Base-by-base conservation (phyloP, 1,284 basidiomycete genomes). In the Rhizoctonia solani region DNA sequence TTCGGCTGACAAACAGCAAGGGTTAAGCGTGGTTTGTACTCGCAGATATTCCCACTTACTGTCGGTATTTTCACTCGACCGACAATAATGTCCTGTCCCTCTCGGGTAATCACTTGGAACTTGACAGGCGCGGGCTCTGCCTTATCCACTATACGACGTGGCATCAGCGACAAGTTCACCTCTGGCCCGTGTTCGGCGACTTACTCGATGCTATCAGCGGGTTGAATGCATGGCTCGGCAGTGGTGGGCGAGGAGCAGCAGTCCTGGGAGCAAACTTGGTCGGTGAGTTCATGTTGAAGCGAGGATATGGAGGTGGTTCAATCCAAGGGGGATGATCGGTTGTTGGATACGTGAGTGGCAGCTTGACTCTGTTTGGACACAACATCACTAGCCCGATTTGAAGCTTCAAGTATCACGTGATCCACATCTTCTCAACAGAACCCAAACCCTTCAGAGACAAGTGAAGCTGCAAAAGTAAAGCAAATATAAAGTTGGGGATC, bases 21-120 rank as follows among this genome's bases (percentile, higher is more conserved):
- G 39, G 55, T 53, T 46, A 32, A 19, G 54, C 8, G 14, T 16
- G 30, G 21, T 11, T 6, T 30, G 14, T 50, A 56, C 29, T 21
- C 27, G 27, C 21, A 49, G 41, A 52, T 44, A n/a, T n/a, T n/a
- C n/a, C 8, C 19, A 80, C 87, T 73, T 77, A 93, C 90, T 58
- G 93, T 96, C 53, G 91, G 91, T 65, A 98, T 90, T 81, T 98
- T 99, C 79, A 98, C 84, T 70, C 96, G 83, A 8, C 94, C 96
- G 68, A 94, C 92, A 69, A 93, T 83, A 73, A 95, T 93, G 79
- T 93, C 87, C 75, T 86, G 85, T 23, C 86, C 88, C 74, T 93
- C 89, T 68, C 90, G 86, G 74, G 86, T 87, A 68, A 93, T 85
- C 61, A 90, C 87, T 80, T 92, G 91, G 75, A 92, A 92, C 78